Evolutionary conservation across 2,329 filamentous ascomycete species (phyloP), one percentile per base, ranked within the genome.

Genomic region (Calonectria multiphialidica): DNA sequence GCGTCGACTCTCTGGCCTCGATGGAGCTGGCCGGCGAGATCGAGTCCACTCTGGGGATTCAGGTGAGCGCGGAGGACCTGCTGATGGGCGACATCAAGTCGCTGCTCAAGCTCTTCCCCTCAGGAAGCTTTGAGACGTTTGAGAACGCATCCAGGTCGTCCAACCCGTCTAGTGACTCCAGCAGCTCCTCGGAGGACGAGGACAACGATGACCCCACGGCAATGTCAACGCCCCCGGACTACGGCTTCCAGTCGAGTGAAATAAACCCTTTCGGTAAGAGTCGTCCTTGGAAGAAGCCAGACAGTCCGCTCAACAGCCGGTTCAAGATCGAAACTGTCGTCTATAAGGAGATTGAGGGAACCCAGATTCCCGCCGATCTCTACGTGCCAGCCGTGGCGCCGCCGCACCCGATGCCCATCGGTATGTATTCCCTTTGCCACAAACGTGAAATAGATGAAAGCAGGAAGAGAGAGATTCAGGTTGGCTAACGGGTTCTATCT

Each of bases 11-110:
- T 3, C 33, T 77, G 4, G 73, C 75, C 1, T 71, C 75, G 0
- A 75, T 76, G 37, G 76, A 77, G 35, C 42, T 77, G 37, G 70
- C 74, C 1, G 59, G 70, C 55, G 76, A 77, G 33, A 66, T 77
- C 3, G 66, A 73, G 57, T 64, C 71, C 13, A 71, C 72, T 16
- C 63, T 77, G 8, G 65, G 65, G 4, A 66, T 76, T 33, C 62
- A 66, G 3, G 63, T 74, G n/a, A 66, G 69, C 13, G 40, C 72
- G 2, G 73, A 68, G 9, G 74, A 76, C 30, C 30, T 77, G 5
- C 49, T 72, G 18, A 70, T 61, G 23, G 66, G 65, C 16, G 57
- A 70, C 13, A 37, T 74, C 30, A 45, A 33, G 16, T 55, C 71
- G 2, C 40, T 74, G 7, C 15, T 47, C 33, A 71, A 67, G 45